Evolutionary conservation across 208 protist species (phyloP), one percentile per base, ranked within the genome.

Genomic region (Acanthamoeba lenticulata): DNA sequence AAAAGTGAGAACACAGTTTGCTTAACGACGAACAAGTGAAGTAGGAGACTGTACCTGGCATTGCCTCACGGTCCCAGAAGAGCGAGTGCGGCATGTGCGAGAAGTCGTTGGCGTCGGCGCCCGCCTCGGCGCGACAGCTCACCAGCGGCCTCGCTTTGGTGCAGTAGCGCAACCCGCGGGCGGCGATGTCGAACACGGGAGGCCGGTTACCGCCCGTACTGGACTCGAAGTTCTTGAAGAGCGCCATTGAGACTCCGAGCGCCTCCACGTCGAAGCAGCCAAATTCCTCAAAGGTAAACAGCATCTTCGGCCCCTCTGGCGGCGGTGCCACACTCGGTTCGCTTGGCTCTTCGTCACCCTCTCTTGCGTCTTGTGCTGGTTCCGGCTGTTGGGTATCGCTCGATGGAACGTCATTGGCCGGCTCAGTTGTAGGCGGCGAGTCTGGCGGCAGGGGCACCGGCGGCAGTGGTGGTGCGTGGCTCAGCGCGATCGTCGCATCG

Each of bases 241-340:
- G 40, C 17, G 72, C 44, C 15, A 83, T 1, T 9, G 38, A 34
- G 27, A 83, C 36, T 4, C 15, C 72, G 42, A 83, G 49, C 24
- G 38, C 72, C 21, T 83, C 72, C 5, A 17, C 36, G 24, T 83
- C 72, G 42, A 83, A 83, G 42, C 72, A 83, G 72, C 72, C 72
- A 49, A 83, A 83, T 40, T 83, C 72, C 24, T 83, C 72, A n/a
- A 83, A 83, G 72, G 72, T 32, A 17, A 55, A 44, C 2, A 83
- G 9, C 42, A 32, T 44, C 42, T 29, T 83, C 69, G 21, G 69
- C 49, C 6, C 3, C 5, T 32, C 72, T 32, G 72, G 29, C 65
- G n/a, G 65, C 65, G 65, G 11, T 7, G 24, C 29, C n/a, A 17
- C 29, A 17, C 55, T 21, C 55, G 11, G 24, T n/a, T 62, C 55